A percentile compares a stretch with the other conserved stretches of the same genome.
phyloP scores from a whole-genome alignment of 495 filamentous ascomycete genomes.

The Penicillium longicatenatum region DNA sequence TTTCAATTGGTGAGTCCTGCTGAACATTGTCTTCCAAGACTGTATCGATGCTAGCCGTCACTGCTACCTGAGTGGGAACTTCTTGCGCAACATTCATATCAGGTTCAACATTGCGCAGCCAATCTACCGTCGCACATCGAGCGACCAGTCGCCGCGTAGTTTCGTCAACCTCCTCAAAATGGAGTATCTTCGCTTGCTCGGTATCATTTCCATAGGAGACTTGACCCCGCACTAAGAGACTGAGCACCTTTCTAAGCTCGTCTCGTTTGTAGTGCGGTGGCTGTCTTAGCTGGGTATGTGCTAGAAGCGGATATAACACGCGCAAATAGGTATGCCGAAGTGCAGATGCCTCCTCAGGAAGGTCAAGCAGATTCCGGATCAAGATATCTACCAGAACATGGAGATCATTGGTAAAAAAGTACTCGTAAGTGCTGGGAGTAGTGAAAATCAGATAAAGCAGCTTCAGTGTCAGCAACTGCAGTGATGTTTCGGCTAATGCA shows the following conservation, averaged over 20 bases:
- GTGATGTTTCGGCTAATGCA: conserved; percentile 68
- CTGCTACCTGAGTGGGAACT: conserved; percentile 10
- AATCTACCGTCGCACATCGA: conserved; percentile 79
- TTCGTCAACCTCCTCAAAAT: conserved; percentile 89
- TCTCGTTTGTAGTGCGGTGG: conserved; percentile 89
- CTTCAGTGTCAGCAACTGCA: conserved; percentile 93
- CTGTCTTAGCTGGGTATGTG: conserved; percentile 84
- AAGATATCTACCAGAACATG: conserved; percentile 94
- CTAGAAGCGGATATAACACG: conserved; percentile 85
- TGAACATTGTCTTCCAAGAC: conserved; percentile 23
- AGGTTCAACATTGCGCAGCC: conserved; percentile 59
- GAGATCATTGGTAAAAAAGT: conserved; percentile 97
- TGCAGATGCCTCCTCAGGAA: conserved; percentile 77
- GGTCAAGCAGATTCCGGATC: conserved; percentile 90
- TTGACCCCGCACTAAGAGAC: conserved; percentile 57
- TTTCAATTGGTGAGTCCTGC: conserved; percentile 27
- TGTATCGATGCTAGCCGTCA: conserved; percentile 25
- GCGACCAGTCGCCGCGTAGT: conserved; percentile 84
- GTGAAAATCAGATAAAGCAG: conserved; percentile 94
- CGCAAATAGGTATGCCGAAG: conserved; percentile 97
- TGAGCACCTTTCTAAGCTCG: conserved; percentile 76
- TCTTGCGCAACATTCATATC: conserved; percentile 12
- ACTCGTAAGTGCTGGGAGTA: conserved; percentile 86
- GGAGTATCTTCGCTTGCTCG: conserved; percentile 56
- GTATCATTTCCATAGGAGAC: conserved; percentile 35